Percentiles rank a stretch among this genome's conserved stretches.
phyloP scores from a whole-genome alignment of 192 early-diverging fungal genomes.

The Haplosporangium gracile region DNA sequence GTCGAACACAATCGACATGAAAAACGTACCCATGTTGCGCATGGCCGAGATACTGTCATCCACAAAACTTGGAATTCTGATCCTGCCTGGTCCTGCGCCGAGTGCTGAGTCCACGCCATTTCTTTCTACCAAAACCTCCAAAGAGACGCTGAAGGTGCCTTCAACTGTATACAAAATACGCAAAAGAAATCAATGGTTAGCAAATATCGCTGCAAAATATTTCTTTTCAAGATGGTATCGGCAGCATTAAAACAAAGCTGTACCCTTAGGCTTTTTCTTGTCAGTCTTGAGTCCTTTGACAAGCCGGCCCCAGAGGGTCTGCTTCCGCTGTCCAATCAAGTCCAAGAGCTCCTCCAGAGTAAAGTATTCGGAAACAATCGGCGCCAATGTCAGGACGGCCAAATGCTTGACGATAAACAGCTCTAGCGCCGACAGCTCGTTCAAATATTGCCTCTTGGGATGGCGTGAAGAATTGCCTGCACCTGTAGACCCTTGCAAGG shows the following conservation, averaged over 20 bases:
- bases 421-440: slow-evolving; percentile 83
- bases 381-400: slow-evolving; percentile 82
- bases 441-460: slow-evolving; percentile 62
- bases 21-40: slow-evolving; percentile 74
- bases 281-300: slow-evolving; percentile 74
- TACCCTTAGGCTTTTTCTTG: slow-evolving; percentile 71
- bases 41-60: slow-evolving; percentile 84
- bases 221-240: neutral
- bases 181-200: slow-evolving; percentile 16
- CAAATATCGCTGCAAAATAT: neutral
- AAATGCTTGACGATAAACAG: slow-evolving; percentile 87
- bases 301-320: slow-evolving; percentile 82
- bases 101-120: slow-evolving; percentile 87
- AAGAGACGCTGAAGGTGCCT: slow-evolving; percentile 92
- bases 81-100: slow-evolving; percentile 73
- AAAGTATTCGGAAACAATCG: slow-evolving; percentile 76
- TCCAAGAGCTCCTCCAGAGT: slow-evolving; percentile 81
- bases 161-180: slow-evolving; percentile 45
- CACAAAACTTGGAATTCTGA: slow-evolving; percentile 88
- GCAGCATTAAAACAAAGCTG: neutral
- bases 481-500: slow-evolving; percentile 12
- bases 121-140: slow-evolving; percentile 87
- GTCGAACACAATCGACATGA: neutral
- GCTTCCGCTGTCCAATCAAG: slow-evolving; percentile 82
- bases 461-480: slow-evolving; percentile 3